These are phyloP conservation scores for Creolimax fragrantissima DNA, from an alignment of 78 protist genomes.

Conservation along the genomic window DNA sequence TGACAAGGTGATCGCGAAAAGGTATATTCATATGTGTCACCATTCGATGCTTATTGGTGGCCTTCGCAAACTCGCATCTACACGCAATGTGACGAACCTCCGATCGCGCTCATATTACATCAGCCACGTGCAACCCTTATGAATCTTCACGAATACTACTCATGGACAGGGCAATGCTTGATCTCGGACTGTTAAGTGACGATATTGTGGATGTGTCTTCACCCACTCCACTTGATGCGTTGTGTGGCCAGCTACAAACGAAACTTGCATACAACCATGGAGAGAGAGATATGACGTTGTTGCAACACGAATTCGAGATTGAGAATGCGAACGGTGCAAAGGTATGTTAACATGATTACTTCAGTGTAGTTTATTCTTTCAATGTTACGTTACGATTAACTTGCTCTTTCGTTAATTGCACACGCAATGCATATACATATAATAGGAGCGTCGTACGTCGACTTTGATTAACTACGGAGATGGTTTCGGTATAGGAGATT, in stretches of 20 bases:
- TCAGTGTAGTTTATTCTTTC: not conserved
- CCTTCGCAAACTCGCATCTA: too few species aligned
- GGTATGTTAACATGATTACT: not conserved
- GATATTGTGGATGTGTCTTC: not conserved
- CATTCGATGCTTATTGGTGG: too few species aligned
- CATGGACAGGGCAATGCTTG: not conserved
- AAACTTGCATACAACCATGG: slow-evolving; percentile 13
- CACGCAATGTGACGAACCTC: too few species aligned
- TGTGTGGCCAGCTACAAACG: not conserved
- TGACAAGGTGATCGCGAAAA: too few species aligned
- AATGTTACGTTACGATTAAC: too few species aligned
- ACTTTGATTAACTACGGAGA: not conserved
- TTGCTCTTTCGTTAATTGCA: too few species aligned
- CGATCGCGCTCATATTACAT: too few species aligned
- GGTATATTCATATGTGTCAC: too few species aligned
- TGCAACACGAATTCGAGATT: slow-evolving; percentile 40
- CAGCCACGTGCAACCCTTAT: too few species aligned
- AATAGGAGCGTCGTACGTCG: not conserved
- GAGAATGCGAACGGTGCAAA: not conserved
- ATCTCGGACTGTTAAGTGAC: not conserved
- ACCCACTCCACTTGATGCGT: slow-evolving; percentile 16
- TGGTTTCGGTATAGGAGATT: not conserved
- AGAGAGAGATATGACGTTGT: slow-evolving; percentile 47
- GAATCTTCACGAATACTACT: too few species aligned
- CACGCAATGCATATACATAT: not conserved